A percentile compares a stretch with the other conserved stretches of the same genome.
Evolutionary conservation across 2,329 filamentous ascomycete species (phyloP).

Genomic region (Colletotrichum neosansevieriae): DNA sequence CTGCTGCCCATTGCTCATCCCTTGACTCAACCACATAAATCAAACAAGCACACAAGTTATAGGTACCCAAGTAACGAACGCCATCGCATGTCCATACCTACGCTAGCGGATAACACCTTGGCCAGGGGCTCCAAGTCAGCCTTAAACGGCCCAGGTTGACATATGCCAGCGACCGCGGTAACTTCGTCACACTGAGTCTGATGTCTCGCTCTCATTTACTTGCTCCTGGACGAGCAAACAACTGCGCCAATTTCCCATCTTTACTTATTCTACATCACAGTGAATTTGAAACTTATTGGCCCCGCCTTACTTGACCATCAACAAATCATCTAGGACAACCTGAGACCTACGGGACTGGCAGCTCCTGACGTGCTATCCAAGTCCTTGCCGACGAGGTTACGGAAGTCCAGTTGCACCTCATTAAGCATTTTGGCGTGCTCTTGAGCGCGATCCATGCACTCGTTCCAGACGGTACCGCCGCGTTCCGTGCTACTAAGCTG

Average conservation of each 20-base stretch:
- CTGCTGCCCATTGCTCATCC: neutral
- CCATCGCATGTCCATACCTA: constrained; percentile 18
- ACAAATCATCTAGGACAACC: constrained; percentile 47
- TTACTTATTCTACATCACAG: neutral
- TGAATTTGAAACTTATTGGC: neutral
- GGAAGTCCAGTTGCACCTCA: constrained; percentile 92
- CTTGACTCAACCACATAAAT: neutral
- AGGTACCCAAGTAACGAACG: constrained; percentile 19
- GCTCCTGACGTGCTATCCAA: constrained; percentile 48
- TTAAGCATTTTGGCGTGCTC: constrained; percentile 83
- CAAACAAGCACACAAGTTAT: neutral
- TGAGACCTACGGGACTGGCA: constrained; percentile 56
- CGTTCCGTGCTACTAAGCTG: constrained; percentile 89
- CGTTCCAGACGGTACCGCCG: constrained; percentile 80
- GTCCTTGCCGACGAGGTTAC: constrained; percentile 79
- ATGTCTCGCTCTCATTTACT: constrained; percentile 23
- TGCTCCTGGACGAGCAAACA: neutral
- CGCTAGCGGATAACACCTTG: neutral
- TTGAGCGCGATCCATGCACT: constrained; percentile 85
- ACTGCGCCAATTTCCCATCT: neutral
- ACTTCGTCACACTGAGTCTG: constrained; percentile 1
- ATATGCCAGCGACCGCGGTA: constrained; percentile 22
- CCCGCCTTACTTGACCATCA: neutral
- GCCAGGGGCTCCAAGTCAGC: constrained; percentile 16
- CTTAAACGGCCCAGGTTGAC: constrained; percentile 1